Evolutionary conservation across 2,329 filamentous ascomycete species (phyloP).

Genomic region (Ophiostoma sp.): DNA sequence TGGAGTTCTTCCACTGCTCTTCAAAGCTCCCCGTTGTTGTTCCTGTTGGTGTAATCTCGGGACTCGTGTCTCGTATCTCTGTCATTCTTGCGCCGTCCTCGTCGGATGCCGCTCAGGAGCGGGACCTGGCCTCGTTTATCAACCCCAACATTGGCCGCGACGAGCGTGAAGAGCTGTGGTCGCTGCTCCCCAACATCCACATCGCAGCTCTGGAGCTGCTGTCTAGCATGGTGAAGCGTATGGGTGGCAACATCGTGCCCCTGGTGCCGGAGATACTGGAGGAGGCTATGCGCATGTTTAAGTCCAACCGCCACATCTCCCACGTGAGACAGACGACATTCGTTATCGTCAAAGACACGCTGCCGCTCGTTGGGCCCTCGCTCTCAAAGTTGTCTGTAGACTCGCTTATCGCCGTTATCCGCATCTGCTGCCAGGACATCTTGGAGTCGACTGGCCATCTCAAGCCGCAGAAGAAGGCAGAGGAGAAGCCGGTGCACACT

Average conservation of each 20-base stretch:
- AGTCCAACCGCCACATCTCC: constrained; percentile 47
- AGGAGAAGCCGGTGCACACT: constrained; percentile 15
- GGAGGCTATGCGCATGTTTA: constrained; percentile 66
- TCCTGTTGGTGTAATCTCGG: constrained; percentile 61
- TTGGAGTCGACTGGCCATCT: constrained; percentile 47
- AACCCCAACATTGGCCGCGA: constrained; percentile 71
- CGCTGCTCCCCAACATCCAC: constrained; percentile 68
- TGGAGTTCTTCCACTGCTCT: constrained; percentile 55
- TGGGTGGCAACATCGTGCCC: constrained; percentile 53
- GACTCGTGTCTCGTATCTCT: constrained; percentile 64
- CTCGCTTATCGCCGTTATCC: constrained; percentile 57
- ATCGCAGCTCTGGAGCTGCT: constrained; percentile 62
- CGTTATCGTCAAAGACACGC: constrained; percentile 48
- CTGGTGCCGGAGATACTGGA: constrained; percentile 62
- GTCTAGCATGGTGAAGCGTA: constrained; percentile 49
- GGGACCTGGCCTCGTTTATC: constrained; percentile 50
- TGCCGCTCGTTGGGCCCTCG: constrained; percentile 59
- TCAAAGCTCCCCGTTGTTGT: constrained; percentile 62
- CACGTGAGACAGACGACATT: constrained; percentile 59
- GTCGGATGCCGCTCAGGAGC: constrained; percentile 36
- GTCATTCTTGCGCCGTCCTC: constrained; percentile 51
- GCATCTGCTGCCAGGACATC: constrained; percentile 68
- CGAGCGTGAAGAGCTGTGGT: constrained; percentile 75
- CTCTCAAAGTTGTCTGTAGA: constrained; percentile 61
- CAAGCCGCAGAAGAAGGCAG: constrained; percentile 26